Percentiles rank a stretch among this genome's conserved stretches.
Evolutionary conservation across 2,329 filamentous ascomycete genomes (phyloP).

Genomic region (Lachnellula occidentalis): DNA sequence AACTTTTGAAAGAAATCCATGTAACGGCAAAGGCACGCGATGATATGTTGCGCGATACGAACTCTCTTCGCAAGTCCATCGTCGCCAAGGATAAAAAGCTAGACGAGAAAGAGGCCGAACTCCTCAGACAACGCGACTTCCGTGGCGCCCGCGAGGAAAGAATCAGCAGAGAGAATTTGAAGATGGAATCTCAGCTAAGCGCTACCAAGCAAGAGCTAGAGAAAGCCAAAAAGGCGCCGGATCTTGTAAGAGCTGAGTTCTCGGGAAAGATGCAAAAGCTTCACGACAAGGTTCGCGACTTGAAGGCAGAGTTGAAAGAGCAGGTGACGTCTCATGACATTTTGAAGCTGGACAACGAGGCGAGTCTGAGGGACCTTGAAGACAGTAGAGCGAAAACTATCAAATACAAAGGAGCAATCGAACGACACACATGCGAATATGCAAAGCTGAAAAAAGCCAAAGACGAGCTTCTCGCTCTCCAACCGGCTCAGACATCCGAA

Average conservation of each 20-base stretch:
- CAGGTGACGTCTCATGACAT: constrained; percentile 4
- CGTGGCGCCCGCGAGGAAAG: constrained; percentile 1
- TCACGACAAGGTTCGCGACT: not conserved
- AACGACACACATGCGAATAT: not conserved
- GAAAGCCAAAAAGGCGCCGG: not conserved
- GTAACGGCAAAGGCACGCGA: not conserved
- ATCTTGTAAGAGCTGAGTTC: not conserved
- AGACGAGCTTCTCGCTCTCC: not conserved
- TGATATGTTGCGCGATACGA: not conserved
- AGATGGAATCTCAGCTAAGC: not conserved
- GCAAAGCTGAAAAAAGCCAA: not conserved
- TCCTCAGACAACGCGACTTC: not conserved
- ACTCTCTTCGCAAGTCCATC: not conserved
- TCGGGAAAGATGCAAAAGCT: not conserved
- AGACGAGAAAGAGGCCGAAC: not conserved
- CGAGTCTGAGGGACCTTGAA: not conserved
- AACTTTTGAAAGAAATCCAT: not conserved
- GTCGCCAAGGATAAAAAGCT: not conserved
- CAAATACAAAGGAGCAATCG: not conserved
- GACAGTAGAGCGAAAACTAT: not conserved
- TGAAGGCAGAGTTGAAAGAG: too few relatives aligned
- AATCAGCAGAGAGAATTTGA: not conserved
- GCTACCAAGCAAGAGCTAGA: not conserved
- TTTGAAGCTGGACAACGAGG: constrained; percentile 1
- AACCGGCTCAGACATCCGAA: not conserved